Percentiles rank a stretch among this genome's conserved stretches.
Evolutionary conservation across 2,329 filamentous ascomycete species (phyloP).

Genomic region (Verticillium nonalfalfae): DNA sequence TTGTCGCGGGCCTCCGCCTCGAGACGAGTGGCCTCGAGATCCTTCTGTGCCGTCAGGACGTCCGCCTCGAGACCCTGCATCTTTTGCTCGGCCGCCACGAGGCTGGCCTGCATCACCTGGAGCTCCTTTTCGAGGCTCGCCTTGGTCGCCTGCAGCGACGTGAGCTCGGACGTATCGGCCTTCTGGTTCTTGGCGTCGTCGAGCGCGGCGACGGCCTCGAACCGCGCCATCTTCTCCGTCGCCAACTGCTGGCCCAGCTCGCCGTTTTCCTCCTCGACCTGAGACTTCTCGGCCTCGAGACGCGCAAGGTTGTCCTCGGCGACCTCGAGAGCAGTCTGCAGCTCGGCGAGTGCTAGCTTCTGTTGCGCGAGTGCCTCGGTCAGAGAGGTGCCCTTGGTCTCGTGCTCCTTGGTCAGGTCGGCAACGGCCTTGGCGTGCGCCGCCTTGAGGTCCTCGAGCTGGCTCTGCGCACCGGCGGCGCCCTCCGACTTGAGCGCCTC

Average conservation of each 20-base stretch:
- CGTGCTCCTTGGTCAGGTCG: conserved; percentile 32
- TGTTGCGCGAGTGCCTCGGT: conserved; percentile 22
- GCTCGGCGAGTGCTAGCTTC: conserved; percentile 19
- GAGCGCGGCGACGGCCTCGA: conserved; percentile 53
- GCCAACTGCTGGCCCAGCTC: conserved; percentile 48
- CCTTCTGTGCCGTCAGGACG: conserved; percentile 41
- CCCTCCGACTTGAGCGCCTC: conserved; percentile 32
- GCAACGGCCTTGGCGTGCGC: conserved; percentile 31
- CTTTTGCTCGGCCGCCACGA: conserved; percentile 29
- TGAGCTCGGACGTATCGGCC: conserved; percentile 47
- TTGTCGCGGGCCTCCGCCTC: conserved; percentile 45
- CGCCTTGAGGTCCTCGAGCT: conserved; percentile 35
- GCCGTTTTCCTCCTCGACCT: conserved; percentile 40
- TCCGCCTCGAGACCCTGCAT: conserved; percentile 28
- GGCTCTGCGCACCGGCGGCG: conserved; percentile 25
- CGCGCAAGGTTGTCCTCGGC: conserved; percentile 23
- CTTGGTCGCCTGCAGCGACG: conserved; percentile 43
- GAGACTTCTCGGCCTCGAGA: conserved; percentile 20
- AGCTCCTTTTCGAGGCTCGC: conserved; percentile 38
- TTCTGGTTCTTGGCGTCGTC: conserved; percentile 51
- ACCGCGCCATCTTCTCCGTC: conserved; percentile 53
- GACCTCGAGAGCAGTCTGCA: conserved; percentile 26
- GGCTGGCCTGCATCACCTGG: conserved; percentile 20
- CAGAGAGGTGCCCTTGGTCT: conserved; percentile 20
- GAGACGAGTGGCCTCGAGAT: conserved; percentile 44